Evolutionary conservation across 2,329 filamentous ascomycete species (phyloP), one percentile per base, ranked within the genome.

Genomic region (Colletotrichum sp.): DNA sequence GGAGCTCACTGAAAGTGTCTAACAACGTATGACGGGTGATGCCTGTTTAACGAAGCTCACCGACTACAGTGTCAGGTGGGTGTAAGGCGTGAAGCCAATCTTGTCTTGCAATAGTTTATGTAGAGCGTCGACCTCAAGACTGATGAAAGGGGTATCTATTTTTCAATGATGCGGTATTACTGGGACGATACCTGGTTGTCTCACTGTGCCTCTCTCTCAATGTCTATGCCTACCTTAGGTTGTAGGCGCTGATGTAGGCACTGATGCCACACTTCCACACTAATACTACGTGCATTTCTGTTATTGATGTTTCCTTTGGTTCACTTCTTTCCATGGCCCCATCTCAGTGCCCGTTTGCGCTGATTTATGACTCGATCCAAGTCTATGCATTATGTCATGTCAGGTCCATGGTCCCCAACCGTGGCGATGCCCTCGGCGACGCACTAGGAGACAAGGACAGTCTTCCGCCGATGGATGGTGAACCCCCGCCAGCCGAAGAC

Each of bases 391-490:
- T 32, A 34, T 18, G 22, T 61, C 58, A 32, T 0, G 8, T 64
- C 61, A 25, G 2, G 9, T 15, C 61, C 32, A 39, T 52, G 10
- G n/a, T 52, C 0, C 34, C 58, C 13, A 39, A 36, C 28, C 56
- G 34, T 22, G 68, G 68, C 28, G 68, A 70, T 1, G 28, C 68
- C 39, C 71, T 34, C 28, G 72, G 72, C 6, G 72, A 75, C 13
- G 68, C 68, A 12, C 67, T 71, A 1, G 72, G 72, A 13, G 72
- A 75, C 10, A 75, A 16, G 4, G 68, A 75, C 25, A 75, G 3
- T 28, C 61, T 52, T 2, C 43, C 48, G 3, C 60, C 67, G 7
- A 74, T 64, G 15, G 66, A 74, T 7, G 71, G 71, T n/a, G 66
- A 74, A 18, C 60, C 69, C 15, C 34, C 13, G 25, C 22, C 62